Evolutionary conservation across 2,329 filamentous ascomycete genomes (phyloP).

Genomic region (Arthrocladium fulminans): DNA sequence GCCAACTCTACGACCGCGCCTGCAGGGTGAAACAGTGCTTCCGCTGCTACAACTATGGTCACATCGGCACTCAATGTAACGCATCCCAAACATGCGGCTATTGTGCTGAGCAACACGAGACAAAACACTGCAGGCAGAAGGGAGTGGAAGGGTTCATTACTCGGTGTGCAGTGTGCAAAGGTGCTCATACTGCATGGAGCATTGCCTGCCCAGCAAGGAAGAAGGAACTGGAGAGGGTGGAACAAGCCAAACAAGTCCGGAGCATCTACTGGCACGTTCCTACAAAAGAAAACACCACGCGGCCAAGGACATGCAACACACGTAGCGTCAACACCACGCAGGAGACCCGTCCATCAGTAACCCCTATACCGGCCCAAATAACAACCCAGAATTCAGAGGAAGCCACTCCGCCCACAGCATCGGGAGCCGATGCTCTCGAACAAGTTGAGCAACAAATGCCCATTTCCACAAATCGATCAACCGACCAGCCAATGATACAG

Average conservation of each 20-base stretch:
- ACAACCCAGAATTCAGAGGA: too few species aligned
- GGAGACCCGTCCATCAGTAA: too few species aligned
- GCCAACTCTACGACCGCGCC: constrained; percentile 23
- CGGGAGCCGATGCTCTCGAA: too few species aligned
- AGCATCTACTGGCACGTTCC: not conserved
- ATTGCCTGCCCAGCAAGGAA: constrained; percentile 3
- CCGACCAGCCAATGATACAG: too few species aligned
- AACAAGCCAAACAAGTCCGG: not conserved
- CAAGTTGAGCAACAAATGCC: too few species aligned
- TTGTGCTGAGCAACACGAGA: constrained; percentile 22
- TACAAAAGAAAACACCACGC: not conserved
- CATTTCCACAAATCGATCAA: too few species aligned
- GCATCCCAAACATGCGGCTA: constrained; percentile 22
- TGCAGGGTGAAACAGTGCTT: constrained; percentile 26
- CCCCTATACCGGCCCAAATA: too few species aligned
- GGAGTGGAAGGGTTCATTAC: constrained; percentile 14
- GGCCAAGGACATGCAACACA: too few species aligned
- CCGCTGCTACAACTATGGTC: constrained; percentile 22
- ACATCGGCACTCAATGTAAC: constrained; percentile 23
- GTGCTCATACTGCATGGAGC: constrained; percentile 15
- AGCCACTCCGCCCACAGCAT: too few species aligned
- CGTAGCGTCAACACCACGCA: too few species aligned
- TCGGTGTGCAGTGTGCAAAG: constrained; percentile 23
- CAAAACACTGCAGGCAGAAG: constrained; percentile 17
- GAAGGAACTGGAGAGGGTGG: constrained; percentile 2